Evolutionary conservation across 169 alveolate genomes (phyloP), one percentile per base, ranked within the genome.

Genomic region (Eimeria tenella): DNA sequence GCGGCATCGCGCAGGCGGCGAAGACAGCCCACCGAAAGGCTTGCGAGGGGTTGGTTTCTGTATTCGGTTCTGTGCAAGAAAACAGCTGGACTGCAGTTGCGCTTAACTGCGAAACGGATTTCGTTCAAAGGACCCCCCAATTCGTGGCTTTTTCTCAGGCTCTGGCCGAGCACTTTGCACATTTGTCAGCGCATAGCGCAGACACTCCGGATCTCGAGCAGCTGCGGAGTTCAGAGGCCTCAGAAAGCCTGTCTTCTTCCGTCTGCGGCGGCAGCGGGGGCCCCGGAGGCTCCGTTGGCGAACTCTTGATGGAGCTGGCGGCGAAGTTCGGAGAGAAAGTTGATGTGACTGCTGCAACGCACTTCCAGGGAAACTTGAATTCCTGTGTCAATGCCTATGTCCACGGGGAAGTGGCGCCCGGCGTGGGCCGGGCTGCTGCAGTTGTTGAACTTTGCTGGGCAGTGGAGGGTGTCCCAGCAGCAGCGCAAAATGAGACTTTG

Each of bases 361-460:
- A 55, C 74, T 9, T 81, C 4, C 56, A 56, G 0, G 65, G 65
- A 49, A 21, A 13, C 56, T 52, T 73, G 17, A 19, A 25, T 60
- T 81, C 89, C 25, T 81, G 89, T 19, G 19, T 81, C 21, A 73
- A 73, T 21, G 89, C 42, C 0, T 81, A 81, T 15, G 89, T 81
- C 15, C 89, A 81, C 58, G 65, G 65, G 53, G 89, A 81, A 81
- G 31, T 25, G 53, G 49, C 55, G 5, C 65, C 89, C 19, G 89
- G 89, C 74, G 73, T 49, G n/a, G 86, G 86, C n/a, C 49, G 86
- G 19, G 89, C 60, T 21, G 89, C 89, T 55, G 89, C 89, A 21
- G 6, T 81, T 2, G 89, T 81, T 52, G 89, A 52, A 55, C 55
- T 81, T 52, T 17, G 56, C 49, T 81, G 60, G 55, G 74, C 1